Base-by-base conservation (phyloP, 805 yeast genomes). In the Candida ficus region DNA sequence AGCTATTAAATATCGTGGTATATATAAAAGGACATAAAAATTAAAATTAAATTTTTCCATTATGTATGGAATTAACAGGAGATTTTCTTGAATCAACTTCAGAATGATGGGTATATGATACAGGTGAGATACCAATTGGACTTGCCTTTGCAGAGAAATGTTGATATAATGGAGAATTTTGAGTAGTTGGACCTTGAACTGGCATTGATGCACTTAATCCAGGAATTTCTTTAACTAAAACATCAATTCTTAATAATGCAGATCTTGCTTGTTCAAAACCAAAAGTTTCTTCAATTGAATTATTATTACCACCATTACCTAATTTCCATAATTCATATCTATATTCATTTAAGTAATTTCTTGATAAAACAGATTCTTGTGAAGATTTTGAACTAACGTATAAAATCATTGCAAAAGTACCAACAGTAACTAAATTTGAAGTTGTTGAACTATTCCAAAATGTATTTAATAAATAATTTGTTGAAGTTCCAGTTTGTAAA, bases 361-460 rank as follows among this genome's bases (percentile, higher is more conserved):
- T 73, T 61, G 76, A 87, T 35, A 73, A 67, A 30, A 66, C 67
- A 0, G 83, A 73, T 53, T 88, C 96, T 40, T 80, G 86, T 14
- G 71, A 60, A 0, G 73, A 53, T 8, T 70, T 59, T 2, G 93
- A 67, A 0, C 96, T 83, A 13, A 82, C 80, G 52, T 74, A 85
- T 40, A 90, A 63, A 11, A 90, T 66, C 0, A 95, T 81, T 0
- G 96, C 95, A 69, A 90, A 90, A 0, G 91, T 77, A 2, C 96
- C 96, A 29, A 89, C 86, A 28, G 86, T 62, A 7, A 95, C 78
- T 47, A 90, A 77, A 54, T 86, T 87, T 12, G 83, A 72, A 0
- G 93, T 71, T 0, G 95, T 76, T 2, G 89, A 77, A 2, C 89
- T 76, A 61, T 86, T 93, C 96, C 96, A 90, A 59, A 88, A 89